A percentile compares a stretch with the other conserved stretches of the same genome.
Evolutionary conservation across 2,329 filamentous ascomycete genomes (phyloP).

Genomic region (Aspergillus sp.): DNA sequence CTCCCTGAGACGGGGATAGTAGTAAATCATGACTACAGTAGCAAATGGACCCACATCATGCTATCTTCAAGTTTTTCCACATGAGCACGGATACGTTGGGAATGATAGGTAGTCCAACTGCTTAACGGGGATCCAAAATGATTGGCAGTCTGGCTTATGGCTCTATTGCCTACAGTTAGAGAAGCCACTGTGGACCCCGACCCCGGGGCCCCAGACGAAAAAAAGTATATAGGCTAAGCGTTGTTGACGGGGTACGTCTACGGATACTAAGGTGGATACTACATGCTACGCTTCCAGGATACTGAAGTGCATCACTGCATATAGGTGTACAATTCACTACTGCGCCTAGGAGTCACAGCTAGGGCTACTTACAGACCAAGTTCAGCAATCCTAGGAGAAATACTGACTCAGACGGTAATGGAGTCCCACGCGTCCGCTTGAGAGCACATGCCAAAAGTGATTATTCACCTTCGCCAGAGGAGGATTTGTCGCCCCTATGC

Average conservation of each 20-base stretch:
- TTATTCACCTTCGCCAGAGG: slow-evolving; percentile 17
- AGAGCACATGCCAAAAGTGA: slow-evolving; percentile 13
- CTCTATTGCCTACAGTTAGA: too few relatives aligned
- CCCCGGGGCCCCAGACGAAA: not conserved
- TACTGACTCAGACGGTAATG: not conserved
- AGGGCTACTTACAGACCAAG: not conserved
- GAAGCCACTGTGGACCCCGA: not conserved
- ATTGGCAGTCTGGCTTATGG: too few relatives aligned
- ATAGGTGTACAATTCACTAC: slow-evolving; percentile 12
- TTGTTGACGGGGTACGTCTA: not conserved
- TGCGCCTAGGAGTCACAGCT: slow-evolving; percentile 4
- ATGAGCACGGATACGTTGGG: too few relatives aligned
- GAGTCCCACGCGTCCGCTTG: slow-evolving; percentile 11
- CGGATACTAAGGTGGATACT: not conserved
- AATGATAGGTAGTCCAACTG: too few relatives aligned
- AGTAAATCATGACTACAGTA: too few relatives aligned
- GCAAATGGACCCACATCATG: too few relatives aligned
- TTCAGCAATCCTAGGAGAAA: not conserved
- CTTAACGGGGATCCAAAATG: too few relatives aligned
- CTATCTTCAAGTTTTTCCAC: too few relatives aligned
- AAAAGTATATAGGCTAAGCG: not conserved
- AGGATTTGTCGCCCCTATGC: slow-evolving; percentile 3
- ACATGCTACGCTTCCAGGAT: not conserved
- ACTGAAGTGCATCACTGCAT: not conserved
- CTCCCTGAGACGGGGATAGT: too few relatives aligned